Evolutionary conservation across 257 asterid species (phyloP).

Genomic region (Fraxinus americana): DNA sequence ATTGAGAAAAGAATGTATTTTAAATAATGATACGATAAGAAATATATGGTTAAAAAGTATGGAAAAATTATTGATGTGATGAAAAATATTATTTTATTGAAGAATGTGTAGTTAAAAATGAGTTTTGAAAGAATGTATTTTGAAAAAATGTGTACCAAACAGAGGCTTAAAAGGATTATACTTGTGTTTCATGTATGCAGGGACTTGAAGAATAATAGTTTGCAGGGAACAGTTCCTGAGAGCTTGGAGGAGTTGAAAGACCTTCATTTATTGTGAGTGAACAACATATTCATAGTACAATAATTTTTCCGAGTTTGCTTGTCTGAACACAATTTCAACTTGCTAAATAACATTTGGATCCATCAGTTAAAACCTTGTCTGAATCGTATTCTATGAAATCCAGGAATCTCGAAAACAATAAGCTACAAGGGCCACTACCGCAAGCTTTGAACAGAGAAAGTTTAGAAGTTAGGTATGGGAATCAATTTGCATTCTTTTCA

Average conservation of each 20-base stretch:
- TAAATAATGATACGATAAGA: no score
- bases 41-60: no score
- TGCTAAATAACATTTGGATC: neutral
- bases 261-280: constrained; percentile 79
- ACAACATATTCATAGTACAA: neutral
- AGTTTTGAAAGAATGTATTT: no score
- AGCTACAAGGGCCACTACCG: constrained; percentile 92
- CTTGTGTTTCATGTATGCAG: constrained; percentile 36
- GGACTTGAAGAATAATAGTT: constrained; percentile 84
- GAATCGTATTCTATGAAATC: constrained; percentile 24
- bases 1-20: no score
- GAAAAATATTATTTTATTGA: no score
- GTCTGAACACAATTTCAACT: constrained; percentile 6
- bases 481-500: neutral
- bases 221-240: constrained; percentile 75
- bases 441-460: constrained; percentile 68
- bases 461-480: constrained; percentile 66
- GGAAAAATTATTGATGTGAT: no score
- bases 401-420: constrained; percentile 86
- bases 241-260: constrained; percentile 72
- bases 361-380: constrained; percentile 5
- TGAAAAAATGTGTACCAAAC: no score
- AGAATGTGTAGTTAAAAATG: no score
- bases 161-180: neutral
- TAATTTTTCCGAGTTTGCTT: constrained; percentile 1